Conservation (phyloP, 2,329 filamentous ascomycete genomes). For the Huntiella abstrusa region DNA sequence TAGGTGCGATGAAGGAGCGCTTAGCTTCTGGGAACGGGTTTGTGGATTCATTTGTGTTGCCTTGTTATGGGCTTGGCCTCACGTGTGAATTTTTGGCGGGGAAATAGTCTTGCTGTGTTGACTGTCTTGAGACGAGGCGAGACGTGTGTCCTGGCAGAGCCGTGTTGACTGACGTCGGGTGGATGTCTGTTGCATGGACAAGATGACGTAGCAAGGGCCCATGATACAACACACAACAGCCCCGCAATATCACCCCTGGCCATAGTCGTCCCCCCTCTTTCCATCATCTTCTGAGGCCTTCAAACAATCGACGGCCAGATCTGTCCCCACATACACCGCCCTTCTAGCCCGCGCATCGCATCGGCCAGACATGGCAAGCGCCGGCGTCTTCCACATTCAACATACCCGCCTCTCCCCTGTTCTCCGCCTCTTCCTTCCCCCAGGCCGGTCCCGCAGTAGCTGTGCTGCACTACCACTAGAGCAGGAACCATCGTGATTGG, state of each 20-base stretch:
- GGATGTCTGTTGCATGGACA: neutral
- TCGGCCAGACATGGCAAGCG: conserved; percentile 3
- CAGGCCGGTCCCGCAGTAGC: neutral
- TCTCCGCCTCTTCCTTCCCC: neutral
- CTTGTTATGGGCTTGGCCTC: too few relatives aligned
- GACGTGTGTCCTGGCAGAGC: too few relatives aligned
- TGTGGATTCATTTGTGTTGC: too few relatives aligned
- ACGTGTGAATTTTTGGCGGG: too few relatives aligned
- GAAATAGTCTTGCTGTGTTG: too few relatives aligned
- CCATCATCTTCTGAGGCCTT: neutral
- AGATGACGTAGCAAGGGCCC: neutral
- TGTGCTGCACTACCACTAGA: too few relatives aligned
- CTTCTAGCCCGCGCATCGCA: neutral
- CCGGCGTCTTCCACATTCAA: neutral
- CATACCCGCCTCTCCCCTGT: neutral
- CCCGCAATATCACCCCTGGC: neutral
- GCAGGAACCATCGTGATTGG: too few relatives aligned
- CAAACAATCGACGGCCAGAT: neutral
- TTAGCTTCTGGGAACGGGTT: too few relatives aligned
- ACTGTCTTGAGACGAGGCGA: too few relatives aligned
- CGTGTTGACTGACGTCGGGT: too few relatives aligned
- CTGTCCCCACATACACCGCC: too few relatives aligned
- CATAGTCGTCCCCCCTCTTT: neutral
- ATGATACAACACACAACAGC: neutral
- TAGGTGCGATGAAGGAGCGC: too few relatives aligned